Evolutionary conservation across 192 early-diverging fungal genomes (phyloP).

Genomic region (Coemansia sp.): DNA sequence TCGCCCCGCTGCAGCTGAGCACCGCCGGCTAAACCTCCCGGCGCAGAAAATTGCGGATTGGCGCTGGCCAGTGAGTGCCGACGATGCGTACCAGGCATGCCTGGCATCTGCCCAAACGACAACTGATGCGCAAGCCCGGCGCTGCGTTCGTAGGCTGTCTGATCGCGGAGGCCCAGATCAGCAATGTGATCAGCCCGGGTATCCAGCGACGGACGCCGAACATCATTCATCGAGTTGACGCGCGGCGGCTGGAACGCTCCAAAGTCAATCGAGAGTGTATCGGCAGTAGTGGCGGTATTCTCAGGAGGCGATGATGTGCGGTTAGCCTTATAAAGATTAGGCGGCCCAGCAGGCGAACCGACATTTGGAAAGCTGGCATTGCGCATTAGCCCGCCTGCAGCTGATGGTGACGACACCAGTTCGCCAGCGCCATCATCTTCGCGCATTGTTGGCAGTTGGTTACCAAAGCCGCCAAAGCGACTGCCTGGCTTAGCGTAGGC

Average conservation of each 20-base stretch:
- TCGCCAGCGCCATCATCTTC: slow-evolving; percentile 30
- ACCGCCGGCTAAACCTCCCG: neutral
- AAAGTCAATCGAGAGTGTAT: neutral
- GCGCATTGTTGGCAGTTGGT: slow-evolving; percentile 45
- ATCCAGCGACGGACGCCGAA: slow-evolving; percentile 38
- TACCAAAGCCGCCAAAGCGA: slow-evolving; percentile 29
- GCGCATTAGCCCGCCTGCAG: slow-evolving; percentile 32
- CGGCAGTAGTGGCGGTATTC: neutral
- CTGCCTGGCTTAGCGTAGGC: neutral
- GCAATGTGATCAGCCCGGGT: slow-evolving; percentile 1
- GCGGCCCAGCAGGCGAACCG: slow-evolving; percentile 8
- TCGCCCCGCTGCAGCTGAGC: neutral
- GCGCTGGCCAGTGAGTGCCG: slow-evolving; percentile 42
- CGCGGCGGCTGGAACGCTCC: slow-evolving; percentile 21
- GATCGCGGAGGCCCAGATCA: slow-evolving; percentile 5
- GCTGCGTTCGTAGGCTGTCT: slow-evolving; percentile 24
- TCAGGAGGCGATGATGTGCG: slow-evolving; percentile 16
- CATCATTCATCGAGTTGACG: slow-evolving; percentile 37
- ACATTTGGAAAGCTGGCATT: slow-evolving; percentile 34
- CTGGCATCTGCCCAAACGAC: slow-evolving; percentile 22
- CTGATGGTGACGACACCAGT: slow-evolving; percentile 2
- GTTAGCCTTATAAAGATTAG: slow-evolving; percentile 5
- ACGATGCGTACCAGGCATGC: slow-evolving; percentile 30
- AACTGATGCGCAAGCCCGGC: slow-evolving; percentile 19
- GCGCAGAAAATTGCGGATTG: neutral